A percentile compares a stretch with the other conserved stretches of the same genome.
phyloP scores from a whole-genome alignment of 805 yeast species.

The Candida sonorensis region DNA sequence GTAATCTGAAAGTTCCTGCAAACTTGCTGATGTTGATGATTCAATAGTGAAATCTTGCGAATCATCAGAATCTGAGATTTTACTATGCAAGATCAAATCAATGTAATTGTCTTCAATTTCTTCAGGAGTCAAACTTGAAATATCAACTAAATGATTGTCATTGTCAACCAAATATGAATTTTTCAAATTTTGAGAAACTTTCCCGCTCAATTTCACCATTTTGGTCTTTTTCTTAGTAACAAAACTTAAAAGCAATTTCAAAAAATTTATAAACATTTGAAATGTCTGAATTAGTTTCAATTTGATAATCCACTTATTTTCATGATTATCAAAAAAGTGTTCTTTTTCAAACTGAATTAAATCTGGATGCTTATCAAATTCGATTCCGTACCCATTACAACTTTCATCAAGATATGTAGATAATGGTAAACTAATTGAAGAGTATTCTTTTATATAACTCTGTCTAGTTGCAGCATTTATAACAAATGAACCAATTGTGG shows the following conservation, averaged over 20 bases:
- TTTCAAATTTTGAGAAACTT: too few relatives aligned
- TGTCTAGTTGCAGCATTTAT: constrained; percentile 62
- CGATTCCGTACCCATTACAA: constrained; percentile 20
- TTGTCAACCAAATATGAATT: background rate
- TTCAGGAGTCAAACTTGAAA: constrained; percentile 5
- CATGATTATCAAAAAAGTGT: constrained; percentile 3
- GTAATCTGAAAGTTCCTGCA: constrained; percentile 3
- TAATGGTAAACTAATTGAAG: constrained; percentile 39
- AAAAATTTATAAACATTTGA: constrained; percentile 1
- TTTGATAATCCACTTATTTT: constrained; percentile 14
- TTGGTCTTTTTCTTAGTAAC: too few relatives aligned
- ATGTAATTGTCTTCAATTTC: constrained; percentile 7
- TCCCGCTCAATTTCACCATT: too few relatives aligned
- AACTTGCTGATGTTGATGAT: background rate
- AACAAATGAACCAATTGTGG: constrained; percentile 55
- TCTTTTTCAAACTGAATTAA: constrained; percentile 15
- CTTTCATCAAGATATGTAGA: constrained; percentile 48
- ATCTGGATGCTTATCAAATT: constrained; percentile 22
- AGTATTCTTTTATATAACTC: constrained; percentile 55
- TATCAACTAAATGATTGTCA: constrained; percentile 1
- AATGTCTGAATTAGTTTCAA: constrained; percentile 7
- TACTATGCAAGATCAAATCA: constrained; percentile 6
- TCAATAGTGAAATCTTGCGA: constrained; percentile 10
- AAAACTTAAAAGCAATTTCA: too few relatives aligned
- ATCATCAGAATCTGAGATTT: constrained; percentile 7